Percentiles rank a stretch among this genome's conserved stretches.
These are phyloP conservation scores for Coemansia sp. DNA, from an alignment of 192 early-diverging fungal species.

Conservation along the genomic window DNA sequence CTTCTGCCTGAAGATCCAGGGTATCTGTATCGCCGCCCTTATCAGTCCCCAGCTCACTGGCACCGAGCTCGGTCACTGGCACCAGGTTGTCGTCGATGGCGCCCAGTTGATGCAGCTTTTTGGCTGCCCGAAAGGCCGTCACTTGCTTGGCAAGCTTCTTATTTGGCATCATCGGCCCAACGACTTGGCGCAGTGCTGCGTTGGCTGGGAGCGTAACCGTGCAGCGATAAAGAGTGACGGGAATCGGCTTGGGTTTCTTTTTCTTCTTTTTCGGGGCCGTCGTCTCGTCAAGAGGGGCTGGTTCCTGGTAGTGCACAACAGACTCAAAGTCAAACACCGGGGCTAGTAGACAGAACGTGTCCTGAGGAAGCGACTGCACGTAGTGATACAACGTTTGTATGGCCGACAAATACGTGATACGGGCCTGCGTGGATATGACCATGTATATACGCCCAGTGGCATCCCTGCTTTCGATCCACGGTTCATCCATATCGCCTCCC, in stretches of 20 bases:
- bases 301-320: constrained; percentile 9
- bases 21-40: not conserved
- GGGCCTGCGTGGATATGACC: constrained; percentile 68
- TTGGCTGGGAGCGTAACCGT: constrained; percentile 64
- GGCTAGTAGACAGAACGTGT: constrained; percentile 58
- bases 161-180: constrained; percentile 59
- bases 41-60: not conserved
- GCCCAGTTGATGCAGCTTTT: constrained; percentile 66
- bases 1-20: not conserved
- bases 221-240: constrained; percentile 46
- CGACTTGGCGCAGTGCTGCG: constrained; percentile 60
- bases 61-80: constrained; percentile 50
- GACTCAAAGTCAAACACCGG: constrained; percentile 60
- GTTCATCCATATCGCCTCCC: constrained; percentile 37
- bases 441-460: constrained; percentile 57
- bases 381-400: constrained; percentile 69
- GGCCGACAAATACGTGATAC: constrained; percentile 70
- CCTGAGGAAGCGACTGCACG: constrained; percentile 70
- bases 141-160: constrained; percentile 69
- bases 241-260: constrained; percentile 16
- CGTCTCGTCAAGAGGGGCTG: not conserved
- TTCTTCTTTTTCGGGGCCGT: constrained; percentile 12
- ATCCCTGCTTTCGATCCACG: constrained; percentile 50
- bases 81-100: constrained; percentile 76
- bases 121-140: constrained; percentile 72